Evolutionary conservation across 305 asterid species (phyloP), one percentile per base, ranked within the genome.

Genomic region (Fraxinus latifolia): DNA sequence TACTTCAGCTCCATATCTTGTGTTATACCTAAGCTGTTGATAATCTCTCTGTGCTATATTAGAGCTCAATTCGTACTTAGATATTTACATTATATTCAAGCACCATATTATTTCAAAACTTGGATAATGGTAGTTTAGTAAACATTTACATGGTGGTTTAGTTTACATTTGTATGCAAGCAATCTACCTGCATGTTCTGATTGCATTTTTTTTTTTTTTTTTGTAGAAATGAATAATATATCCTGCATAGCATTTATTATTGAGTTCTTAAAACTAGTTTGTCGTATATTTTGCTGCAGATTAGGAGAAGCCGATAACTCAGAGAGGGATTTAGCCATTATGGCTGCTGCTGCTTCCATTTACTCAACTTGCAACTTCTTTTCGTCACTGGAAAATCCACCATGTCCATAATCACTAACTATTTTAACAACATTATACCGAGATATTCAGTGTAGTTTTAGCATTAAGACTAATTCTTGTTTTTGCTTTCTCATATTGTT

Each of bases 271-370:
- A 65, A 23, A 23, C 34, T 23, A 25, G 1, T 72, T 62, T 34
- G 78, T 27, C 3, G 7, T 6, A 65, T 65, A 65, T 65, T 8
- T 58, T 70, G 15, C 21, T 87, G 88, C 93, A 95, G 99, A 78
- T 76, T 79, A 32, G 85, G 79, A 82, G 91, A 84, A 79, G 85
- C 83, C 5, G 88, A 87, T 80, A 84, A 76, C 78, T 50, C 87
- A 4, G 95, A 91, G 60, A 88, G 82, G 81, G 97, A 90, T 78
- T 87, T 93, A 80, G 96, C 95, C 5, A 87, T 93, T 42, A 83
- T 89, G 79, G 98, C 98, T 21, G 97, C 98, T 15, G 99, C 99
- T 47, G 99, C 98, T 81, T 91, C 99, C 62, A 89, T 95, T 79
- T 95, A 93, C 83, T 93, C 99, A 15, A 95, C 97, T 0, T 93